phyloP scores from a whole-genome alignment of 805 yeast species.

The Ogataea salicorniae region DNA sequence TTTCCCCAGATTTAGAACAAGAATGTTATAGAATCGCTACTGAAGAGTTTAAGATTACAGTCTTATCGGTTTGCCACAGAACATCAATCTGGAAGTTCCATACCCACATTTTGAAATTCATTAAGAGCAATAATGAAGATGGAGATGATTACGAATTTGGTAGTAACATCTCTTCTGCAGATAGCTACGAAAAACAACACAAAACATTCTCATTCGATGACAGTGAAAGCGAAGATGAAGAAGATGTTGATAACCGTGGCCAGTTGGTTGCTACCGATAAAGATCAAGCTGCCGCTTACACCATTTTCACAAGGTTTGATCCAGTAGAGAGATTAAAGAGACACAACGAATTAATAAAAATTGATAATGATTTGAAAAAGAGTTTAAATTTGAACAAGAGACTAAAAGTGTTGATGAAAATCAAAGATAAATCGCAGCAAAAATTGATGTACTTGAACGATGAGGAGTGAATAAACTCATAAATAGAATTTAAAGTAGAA shows the following conservation, averaged over 20 bases:
- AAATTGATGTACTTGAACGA: conserved; percentile 14
- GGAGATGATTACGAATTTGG: background rate
- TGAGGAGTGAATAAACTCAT: background rate
- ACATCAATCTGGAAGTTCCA: conserved; percentile 93
- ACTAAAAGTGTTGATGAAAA: conserved; percentile 48
- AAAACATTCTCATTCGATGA: background rate
- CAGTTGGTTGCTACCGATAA: conserved; percentile 5
- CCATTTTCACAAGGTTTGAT: conserved; percentile 51
- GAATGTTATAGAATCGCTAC: conserved; percentile 78
- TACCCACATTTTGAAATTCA: conserved; percentile 68
- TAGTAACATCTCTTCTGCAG: background rate
- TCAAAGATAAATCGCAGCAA: conserved; percentile 7
- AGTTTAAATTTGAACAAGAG: conserved; percentile 64
- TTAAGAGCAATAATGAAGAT: conserved; percentile 1
- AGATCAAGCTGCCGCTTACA: conserved; percentile 11
- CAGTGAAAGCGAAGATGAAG: conserved; percentile 6
- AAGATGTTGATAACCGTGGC: conserved; percentile 61
- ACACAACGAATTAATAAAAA: conserved; percentile 69
- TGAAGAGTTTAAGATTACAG: conserved; percentile 69
- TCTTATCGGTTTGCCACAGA: conserved; percentile 87
- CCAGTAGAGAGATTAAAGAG: conserved; percentile 66
- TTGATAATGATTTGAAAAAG: conserved; percentile 68
- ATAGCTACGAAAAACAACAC: background rate
- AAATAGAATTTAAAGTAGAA: background rate
- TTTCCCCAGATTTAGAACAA: conserved; percentile 85